phyloP scores from a whole-genome alignment of 371 early-diverging fungal genomes.

The Apophysomyces ossiformis region DNA sequence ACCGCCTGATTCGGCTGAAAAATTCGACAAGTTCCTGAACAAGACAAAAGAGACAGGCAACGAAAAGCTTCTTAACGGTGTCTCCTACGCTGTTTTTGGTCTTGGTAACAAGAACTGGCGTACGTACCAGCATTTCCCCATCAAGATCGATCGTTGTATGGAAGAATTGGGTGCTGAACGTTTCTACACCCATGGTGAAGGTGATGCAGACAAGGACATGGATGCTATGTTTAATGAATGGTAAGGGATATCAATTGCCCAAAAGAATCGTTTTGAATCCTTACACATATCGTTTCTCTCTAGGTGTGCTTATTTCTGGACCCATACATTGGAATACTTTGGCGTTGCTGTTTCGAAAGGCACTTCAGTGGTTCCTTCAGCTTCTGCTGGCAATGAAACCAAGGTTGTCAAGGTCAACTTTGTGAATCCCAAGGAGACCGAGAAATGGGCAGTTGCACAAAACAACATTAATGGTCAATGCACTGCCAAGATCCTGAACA shows the following conservation, averaged over 20 bases:
- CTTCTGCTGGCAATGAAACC: slow-evolving; percentile 1
- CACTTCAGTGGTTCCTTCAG: slow-evolving; percentile 7
- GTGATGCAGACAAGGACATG: slow-evolving; percentile 49
- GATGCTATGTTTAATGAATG: slow-evolving; percentile 37
- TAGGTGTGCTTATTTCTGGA: slow-evolving; percentile 20
- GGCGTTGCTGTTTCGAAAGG: slow-evolving; percentile 1
- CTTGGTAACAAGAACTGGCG: slow-evolving; percentile 65
- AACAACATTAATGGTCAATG: slow-evolving; percentile 19
- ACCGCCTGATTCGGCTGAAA: slow-evolving; percentile 63
- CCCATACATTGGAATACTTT: slow-evolving; percentile 1
- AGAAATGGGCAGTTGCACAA: slow-evolving; percentile 15
- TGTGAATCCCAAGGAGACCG: slow-evolving; percentile 10
- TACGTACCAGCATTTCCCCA: slow-evolving; percentile 57
- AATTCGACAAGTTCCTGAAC: slow-evolving; percentile 53
- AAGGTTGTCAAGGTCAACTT: slow-evolving; percentile 14
- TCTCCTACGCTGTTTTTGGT: slow-evolving; percentile 60
- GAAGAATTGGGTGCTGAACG: slow-evolving; percentile 44
- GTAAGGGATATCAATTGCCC: slow-evolving; percentile 6
- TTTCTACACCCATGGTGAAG: slow-evolving; percentile 32
- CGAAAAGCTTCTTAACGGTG: slow-evolving; percentile 33
- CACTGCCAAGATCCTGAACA: slow-evolving; percentile 20
- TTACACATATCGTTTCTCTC: neutral
- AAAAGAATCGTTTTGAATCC: neutral
- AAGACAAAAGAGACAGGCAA: slow-evolving; percentile 28
- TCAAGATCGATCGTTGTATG: slow-evolving; percentile 28